A percentile compares a stretch with the other conserved stretches of the same genome.
These are phyloP conservation scores for Stephanodiscus minutulus DNA, from an alignment of 108 stramenopile genomes.

Conservation along the genomic window DNA sequence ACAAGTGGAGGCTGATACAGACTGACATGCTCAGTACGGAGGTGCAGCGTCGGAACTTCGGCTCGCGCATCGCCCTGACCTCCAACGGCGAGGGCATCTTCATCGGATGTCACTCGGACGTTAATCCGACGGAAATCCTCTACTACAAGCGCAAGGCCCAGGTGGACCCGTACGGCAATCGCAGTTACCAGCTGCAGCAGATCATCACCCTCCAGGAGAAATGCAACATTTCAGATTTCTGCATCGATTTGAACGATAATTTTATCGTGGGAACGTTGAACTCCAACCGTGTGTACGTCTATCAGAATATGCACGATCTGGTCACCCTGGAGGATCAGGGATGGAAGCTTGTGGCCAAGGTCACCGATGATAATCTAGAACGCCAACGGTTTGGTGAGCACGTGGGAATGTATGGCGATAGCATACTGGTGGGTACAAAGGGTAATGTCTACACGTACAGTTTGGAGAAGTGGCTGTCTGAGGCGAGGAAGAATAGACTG, in stretches of 20 bases:
- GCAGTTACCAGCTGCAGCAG: conserved; percentile 34
- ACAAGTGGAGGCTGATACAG: conserved; percentile 33
- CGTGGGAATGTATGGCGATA: conserved; percentile 23
- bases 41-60: conserved; percentile 30
- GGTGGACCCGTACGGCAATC: conserved; percentile 16
- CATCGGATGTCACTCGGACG: conserved; percentile 41
- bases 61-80: conserved; percentile 37
- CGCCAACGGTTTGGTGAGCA: conserved; percentile 24
- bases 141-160: conserved; percentile 27
- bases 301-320: conserved; percentile 24
- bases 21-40: conserved; percentile 31
- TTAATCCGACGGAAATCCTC: conserved; percentile 39
- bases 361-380: conserved; percentile 15
- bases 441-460: conserved; percentile 32
- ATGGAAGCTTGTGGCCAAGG: conserved; percentile 35
- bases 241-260: conserved; percentile 24
- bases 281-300: conserved; percentile 36
- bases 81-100: conserved; percentile 30
- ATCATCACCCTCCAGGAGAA: conserved; percentile 30
- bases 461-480: conserved; percentile 14
- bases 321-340: conserved; percentile 16
- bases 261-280: conserved; percentile 34
- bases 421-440: conserved; percentile 22
- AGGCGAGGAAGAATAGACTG: neutral
- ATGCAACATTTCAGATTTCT: conserved; percentile 28